Evolutionary conservation across 768 basidiomycete species (phyloP), one percentile per base, ranked within the genome.

Genomic region (Boletus pseudo-olivaceus): DNA sequence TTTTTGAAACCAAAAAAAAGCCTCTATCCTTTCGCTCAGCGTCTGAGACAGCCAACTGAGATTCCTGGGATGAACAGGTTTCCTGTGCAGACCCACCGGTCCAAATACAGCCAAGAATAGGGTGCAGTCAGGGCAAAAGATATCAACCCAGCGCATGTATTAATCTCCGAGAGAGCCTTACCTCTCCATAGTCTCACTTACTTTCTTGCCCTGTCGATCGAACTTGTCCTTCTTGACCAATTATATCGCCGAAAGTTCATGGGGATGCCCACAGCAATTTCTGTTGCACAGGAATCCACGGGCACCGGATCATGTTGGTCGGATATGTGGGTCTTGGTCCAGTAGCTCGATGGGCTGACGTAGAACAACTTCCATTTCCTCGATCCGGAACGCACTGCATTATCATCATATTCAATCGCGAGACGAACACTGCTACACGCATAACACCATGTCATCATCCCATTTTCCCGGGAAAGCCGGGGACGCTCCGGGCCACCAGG

Each of bases 351-450:
- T 32, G 34, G 20, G 6, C 30, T 54, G 56, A 57, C 30, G 47
- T 45, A 39, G 54, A 15, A 49, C 27, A 14, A 29, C 55, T 63
- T 64, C 63, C 55, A 64, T 64, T 62, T 41, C 20, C n/a, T 54
- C 44, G 33, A 41, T 44, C 20, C 5, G 39, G 51, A 20, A 20
- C 29, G 54, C 52, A 62, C 51, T 37, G 59, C 51, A 54, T 26
- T 40, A 7, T 35, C 53, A 39, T 54, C 39, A 19, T 46, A 56
- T 53, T 41, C 53, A 30, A 42, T 15, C 27, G 30, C 26, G 7
- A 42, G 49, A 50, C 47, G 19, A 41, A 37, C 51, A 54, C 41
- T 40, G 57, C 40, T 47, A 45, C 27, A 34, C 8, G 30, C 26
- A 40, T 9, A n/a, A 26, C 32, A 15, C 27, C 17, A 48, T 35